Base-by-base conservation (phyloP, 176 grass and related monocot genomes). In the Musa schizocarpa region DNA sequence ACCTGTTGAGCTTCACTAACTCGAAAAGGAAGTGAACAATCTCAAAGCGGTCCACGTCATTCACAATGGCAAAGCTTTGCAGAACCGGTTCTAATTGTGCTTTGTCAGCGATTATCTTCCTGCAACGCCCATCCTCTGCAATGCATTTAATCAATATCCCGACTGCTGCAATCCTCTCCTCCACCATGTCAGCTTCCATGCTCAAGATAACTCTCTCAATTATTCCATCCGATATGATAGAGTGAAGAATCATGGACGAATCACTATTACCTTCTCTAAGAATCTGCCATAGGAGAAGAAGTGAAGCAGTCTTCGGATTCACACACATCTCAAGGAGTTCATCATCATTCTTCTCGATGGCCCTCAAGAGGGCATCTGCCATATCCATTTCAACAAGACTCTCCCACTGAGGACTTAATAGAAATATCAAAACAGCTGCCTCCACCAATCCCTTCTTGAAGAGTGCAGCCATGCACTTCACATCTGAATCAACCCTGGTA, bases 401-500 rank as follows among this genome's bases (percentile, higher is more conserved):
- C 68, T 86, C 83, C 51, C 75, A 84, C 17, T 77, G 56, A 17
- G 89, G 89, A 2, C 56, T 19, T 0, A 92, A 79, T 17, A 92
- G 77, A 70, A 76, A 86, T 64, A 92, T 81, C 77, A 92, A 86
- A 5, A 79, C 72, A 14, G 81, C 81, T 16, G 86, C 81, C 66
- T 88, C 89, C 0, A 83, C 21, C 19, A 92, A 74, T 0, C 89
- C 86, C 11, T 92, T 92, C 86, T 92, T 92, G 81, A 92, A 92
- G 4, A 92, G 83, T 1, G 86, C 89, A 6, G 83, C 86, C 7
- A 92, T 81, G 83, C 89, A 88, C 71, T 92, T 81, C 5, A 92
- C 81, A 84, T 88, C 89, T 72, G 83, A 81, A 26, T 92, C 86
- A 21, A 92, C 89, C 75, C 83, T 25, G 1, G 83, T 92, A 2